phyloP scores from a whole-genome alignment of 2,329 filamentous ascomycete species.

The Ceratocystis cubensis region DNA sequence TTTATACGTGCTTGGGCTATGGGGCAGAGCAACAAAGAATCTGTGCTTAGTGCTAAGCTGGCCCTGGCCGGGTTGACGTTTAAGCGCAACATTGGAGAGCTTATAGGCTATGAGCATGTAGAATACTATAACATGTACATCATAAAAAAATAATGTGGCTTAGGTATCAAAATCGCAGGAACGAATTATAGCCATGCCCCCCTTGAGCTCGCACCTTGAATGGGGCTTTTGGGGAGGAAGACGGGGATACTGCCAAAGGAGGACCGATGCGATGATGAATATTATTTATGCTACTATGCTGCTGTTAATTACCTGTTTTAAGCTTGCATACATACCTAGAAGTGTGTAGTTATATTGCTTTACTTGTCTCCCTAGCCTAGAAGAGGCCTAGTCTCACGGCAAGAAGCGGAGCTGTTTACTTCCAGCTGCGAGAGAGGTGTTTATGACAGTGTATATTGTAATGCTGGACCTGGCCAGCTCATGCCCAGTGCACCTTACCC shows the following conservation, averaged over 20 bases:
- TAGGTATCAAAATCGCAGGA: neutral
- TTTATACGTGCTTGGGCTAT: slow-evolving; percentile 5
- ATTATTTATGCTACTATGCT: neutral
- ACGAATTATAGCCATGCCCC: neutral
- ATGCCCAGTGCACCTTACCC: neutral
- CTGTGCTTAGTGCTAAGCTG: slow-evolving; percentile 1
- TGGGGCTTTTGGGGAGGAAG: neutral
- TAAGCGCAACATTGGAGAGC: neutral
- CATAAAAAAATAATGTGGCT: neutral
- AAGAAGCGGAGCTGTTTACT: neutral
- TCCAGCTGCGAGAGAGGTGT: neutral
- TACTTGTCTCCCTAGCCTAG: neutral
- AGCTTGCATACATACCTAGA: neutral
- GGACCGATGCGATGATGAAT: neutral
- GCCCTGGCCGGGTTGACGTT: neutral
- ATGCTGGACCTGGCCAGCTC: neutral
- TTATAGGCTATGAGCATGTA: neutral
- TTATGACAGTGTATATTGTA: neutral
- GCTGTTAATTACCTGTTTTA: too few species aligned
- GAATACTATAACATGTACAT: neutral
- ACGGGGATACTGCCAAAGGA: neutral
- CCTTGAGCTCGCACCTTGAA: neutral
- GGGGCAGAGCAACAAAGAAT: slow-evolving; percentile 3
- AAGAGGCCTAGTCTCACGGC: neutral
- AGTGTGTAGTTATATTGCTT: neutral